Evolutionary conservation across 139 green algal species (phyloP).

Genomic region (Zygnema circumcarinatum): DNA sequence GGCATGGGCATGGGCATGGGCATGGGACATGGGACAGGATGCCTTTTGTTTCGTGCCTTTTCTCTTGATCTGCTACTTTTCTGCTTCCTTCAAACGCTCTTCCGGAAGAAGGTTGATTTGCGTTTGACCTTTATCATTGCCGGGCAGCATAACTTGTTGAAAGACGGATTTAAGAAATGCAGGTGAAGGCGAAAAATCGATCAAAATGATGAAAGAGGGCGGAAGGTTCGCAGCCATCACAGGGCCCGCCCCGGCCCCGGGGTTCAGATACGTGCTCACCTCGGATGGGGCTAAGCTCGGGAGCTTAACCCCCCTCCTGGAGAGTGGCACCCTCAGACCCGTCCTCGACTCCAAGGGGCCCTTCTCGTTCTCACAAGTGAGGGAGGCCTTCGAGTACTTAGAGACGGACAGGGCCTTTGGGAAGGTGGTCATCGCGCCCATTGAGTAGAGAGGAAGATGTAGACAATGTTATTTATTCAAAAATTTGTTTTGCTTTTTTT

Average conservation of each 20-base stretch:
- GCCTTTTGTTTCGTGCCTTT: too few species aligned
- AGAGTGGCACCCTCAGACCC: slow-evolving; percentile 23
- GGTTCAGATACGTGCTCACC: slow-evolving; percentile 20
- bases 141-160: too few species aligned
- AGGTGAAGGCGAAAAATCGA: slow-evolving; percentile 16
- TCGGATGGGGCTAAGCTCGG: slow-evolving; percentile 7
- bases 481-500: slow-evolving; percentile 1
- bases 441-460: slow-evolving; percentile 20
- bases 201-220: slow-evolving; percentile 34
- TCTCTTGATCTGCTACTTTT: too few species aligned
- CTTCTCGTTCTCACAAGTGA: slow-evolving; percentile 35
- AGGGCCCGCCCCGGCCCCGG: background rate
- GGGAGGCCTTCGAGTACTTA: slow-evolving; percentile 32
- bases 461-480: too few species aligned
- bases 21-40: too few species aligned
- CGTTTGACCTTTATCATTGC: background rate
- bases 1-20: too few species aligned
- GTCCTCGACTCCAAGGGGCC: slow-evolving; percentile 31
- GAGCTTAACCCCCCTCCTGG: slow-evolving; percentile 25
- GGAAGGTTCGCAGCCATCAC: slow-evolving; percentile 15
- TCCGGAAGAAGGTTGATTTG: too few species aligned
- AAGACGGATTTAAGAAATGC: too few species aligned
- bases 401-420: slow-evolving; percentile 17
- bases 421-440: slow-evolving; percentile 40
- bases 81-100: too few species aligned